Percentiles rank a stretch among this genome's conserved stretches.
Evolutionary conservation across 83 land plant genomes (phyloP).

Genomic region (Diphasiastrum complanatum): DNA sequence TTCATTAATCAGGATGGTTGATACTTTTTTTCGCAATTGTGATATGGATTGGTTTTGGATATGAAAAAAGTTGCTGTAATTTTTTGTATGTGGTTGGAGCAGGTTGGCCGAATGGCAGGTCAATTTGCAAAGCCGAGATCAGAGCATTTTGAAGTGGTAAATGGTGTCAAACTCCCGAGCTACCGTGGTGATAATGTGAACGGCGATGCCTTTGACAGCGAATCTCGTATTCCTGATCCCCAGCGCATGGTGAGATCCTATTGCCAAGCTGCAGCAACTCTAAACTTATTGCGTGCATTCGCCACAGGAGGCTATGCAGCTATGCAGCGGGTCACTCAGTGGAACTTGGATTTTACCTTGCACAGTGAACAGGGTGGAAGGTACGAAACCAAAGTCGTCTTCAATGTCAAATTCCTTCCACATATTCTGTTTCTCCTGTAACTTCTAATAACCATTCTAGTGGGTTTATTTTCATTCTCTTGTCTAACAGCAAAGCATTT

Average conservation of each 20-base stretch:
- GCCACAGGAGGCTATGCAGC: constrained; percentile 54
- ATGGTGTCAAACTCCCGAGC: constrained; percentile 43
- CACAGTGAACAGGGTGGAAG: constrained; percentile 54
- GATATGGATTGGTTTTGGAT: background rate
- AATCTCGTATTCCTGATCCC: constrained; percentile 42
- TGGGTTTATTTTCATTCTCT: background rate
- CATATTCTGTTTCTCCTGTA: no score
- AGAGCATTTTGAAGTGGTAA: constrained; percentile 23
- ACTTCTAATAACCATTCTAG: no score
- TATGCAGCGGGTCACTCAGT: constrained; percentile 54
- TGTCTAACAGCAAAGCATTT: background rate
- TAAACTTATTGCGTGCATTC: constrained; percentile 45
- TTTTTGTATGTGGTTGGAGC: background rate
- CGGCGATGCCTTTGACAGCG: constrained; percentile 40
- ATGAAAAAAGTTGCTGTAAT: no score
- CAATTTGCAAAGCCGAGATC: constrained; percentile 58
- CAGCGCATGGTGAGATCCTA: constrained; percentile 48
- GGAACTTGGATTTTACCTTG: constrained; percentile 51
- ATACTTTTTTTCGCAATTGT: no score
- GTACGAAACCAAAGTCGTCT: no score
- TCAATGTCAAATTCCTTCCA: no score
- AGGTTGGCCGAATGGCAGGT: constrained; percentile 56
- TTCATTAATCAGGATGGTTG: no score
- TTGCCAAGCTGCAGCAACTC: constrained; percentile 45
- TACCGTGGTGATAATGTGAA: constrained; percentile 54